Evolutionary conservation across 2,329 filamentous ascomycete genomes (phyloP), one percentile per base, ranked within the genome.

Genomic region (Aureobasidium sp.): DNA sequence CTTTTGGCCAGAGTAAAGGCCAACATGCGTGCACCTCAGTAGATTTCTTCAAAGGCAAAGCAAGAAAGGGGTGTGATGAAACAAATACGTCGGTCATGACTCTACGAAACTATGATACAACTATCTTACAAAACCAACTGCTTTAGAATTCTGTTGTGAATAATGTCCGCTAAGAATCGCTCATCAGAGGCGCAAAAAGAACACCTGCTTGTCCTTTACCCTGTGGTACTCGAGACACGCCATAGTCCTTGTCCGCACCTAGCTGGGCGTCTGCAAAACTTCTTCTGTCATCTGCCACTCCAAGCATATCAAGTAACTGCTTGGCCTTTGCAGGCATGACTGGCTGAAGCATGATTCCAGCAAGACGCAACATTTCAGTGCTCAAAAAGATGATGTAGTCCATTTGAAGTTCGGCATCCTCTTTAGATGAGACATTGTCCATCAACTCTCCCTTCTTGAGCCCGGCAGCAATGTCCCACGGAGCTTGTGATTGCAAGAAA

Each of bases 341-440:
- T 1, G 94, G 91, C 73, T 96, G 92, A 48, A 99, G 77, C 50
- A 97, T 78, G 67, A 99, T 96, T 14, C 87, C 90, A 0, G 81
- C 79, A 29, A 97, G 84, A 41, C 94, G 87, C 50, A 97, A 72
- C 5, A 88, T 83, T 75, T 99, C 94, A 9, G 86, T 83, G 47
- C 81, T 79, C 47, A 88, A 80, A 72, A 84, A 97, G 32, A 99
- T 79, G 41, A 82, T 81, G 67, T 80, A 78, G 65, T 86, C 77
- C 16, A 86, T 75, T 2, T 80, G 73, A 48, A 60, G 70, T 68
- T 65, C 72, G 68, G 66, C 69, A 6, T 37, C 29, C 8, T 42
- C 37, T 2, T 10, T 21, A 1, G 37, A 54, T 65, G 63, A 68
- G 65, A 64, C 47, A 11, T 37, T 36, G 16, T 5, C n/a, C 50